Conservation (phyloP, 257 asterid species). For the Agastache rugosa region DNA sequence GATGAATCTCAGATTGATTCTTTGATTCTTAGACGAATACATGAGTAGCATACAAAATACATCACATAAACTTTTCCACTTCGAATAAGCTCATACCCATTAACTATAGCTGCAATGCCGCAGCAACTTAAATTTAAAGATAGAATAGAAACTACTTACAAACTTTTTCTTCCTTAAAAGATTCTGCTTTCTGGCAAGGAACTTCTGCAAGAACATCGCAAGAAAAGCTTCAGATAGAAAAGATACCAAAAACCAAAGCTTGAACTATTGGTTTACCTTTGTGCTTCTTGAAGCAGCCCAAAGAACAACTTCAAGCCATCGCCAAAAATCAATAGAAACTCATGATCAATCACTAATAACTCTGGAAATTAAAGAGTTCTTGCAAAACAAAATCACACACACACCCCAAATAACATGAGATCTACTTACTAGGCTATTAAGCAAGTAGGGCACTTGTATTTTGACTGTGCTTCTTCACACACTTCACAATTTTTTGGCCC, state of each 20-base stretch:
- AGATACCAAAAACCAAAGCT: neutral
- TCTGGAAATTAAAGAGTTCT: conserved; percentile 2
- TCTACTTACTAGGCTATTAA: conserved; percentile 64
- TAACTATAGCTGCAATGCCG: neutral
- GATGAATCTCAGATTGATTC: no score
- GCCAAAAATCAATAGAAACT: conserved; percentile 32
- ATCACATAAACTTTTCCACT: no score
- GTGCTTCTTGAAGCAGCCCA: conserved; percentile 82
- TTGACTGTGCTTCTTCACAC: conserved; percentile 68
- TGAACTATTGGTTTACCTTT: conserved; percentile 58
- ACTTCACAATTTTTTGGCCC: conserved; percentile 66
- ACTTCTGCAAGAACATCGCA: conserved; percentile 53
- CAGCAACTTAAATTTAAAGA: neutral
- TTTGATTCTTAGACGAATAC: no score
- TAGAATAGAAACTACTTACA: conserved; percentile 38
- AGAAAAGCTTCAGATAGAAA: conserved; percentile 23
- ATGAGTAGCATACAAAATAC: no score
- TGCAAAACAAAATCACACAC: neutral
- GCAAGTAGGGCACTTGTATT: conserved; percentile 91
- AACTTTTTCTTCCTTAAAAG: conserved; percentile 42
- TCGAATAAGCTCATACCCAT: no score
- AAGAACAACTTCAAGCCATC: conserved; percentile 62
- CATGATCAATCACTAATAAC: conserved; percentile 14
- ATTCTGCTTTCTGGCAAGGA: conserved; percentile 62
- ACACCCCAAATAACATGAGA: neutral